Base-by-base conservation (phyloP, 2,329 filamentous ascomycete species). In the Pestalotiopsis fici region DNA sequence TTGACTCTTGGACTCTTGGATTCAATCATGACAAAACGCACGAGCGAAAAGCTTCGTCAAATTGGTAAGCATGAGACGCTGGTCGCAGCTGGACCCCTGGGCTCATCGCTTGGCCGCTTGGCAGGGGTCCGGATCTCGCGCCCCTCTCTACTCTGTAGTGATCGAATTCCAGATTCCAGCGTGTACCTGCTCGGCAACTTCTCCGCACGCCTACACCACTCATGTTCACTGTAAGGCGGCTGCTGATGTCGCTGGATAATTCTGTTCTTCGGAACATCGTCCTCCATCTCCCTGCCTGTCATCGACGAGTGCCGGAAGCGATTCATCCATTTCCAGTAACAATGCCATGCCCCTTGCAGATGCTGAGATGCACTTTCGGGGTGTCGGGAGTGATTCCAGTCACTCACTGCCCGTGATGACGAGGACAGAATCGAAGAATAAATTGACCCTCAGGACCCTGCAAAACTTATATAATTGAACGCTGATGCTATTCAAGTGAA, bases 211-310 rank as follows among this genome's bases (percentile, higher is more conserved):
- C n/a, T 50, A 50, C 5, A 0, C 31, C 9, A 50, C 43, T 43
- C 18, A 13, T n/a, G 5, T 9, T n/a, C 43, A n/a, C 5, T 50
- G 39, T 12, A 0, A n/a, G 18, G 7, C 43, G 43, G 43, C 43
- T 50, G 43, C 43, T 50, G 43, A 50, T 50, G 15, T 50, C 43
- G 21, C 43, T 50, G 43, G 43, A 50, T 50, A 60, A 60, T 60
- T 60, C 31, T 31, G 27, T 31, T 55, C 47, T 23, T 64, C 61
- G 61, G 61, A 64, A 12, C 31, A 64, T 64, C 18, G 61, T 64
- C 61, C 43, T 47, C 61, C 61, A 64, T 21, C 27, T 28, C 37
- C 39, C 28, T 23, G 37, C 27, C 35, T 11, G 37, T 35, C 35
- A 13, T 54, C 31, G 25, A 23, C 61, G 47, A 64, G 27, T 55